Conservation (phyloP, 331 rosid species). For the Cydonia oblonga region DNA sequence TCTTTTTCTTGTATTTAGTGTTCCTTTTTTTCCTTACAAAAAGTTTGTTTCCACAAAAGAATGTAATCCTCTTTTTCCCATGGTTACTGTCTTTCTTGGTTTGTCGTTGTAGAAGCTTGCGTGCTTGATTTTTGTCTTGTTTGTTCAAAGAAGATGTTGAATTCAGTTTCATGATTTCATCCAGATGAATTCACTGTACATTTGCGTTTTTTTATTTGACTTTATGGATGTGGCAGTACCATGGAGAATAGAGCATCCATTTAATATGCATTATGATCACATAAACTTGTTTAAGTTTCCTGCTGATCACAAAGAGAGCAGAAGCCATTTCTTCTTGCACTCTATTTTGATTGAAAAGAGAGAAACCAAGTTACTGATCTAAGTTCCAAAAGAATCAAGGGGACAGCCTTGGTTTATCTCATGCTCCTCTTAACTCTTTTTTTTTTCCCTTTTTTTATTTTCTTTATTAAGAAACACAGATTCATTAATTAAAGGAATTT, state of each 20-base stretch:
- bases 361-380: neutral
- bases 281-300: neutral
- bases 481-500: neutral
- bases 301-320: neutral
- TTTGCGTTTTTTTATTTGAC: neutral
- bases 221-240: neutral
- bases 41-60: neutral
- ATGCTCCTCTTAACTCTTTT: neutral
- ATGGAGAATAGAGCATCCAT: neutral
- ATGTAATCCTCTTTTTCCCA: constrained; percentile 11
- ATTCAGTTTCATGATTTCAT: neutral
- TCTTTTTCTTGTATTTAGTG: neutral
- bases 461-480: neutral
- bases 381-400: neutral
- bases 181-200: neutral
- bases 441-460: too few species aligned
- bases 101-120: neutral
- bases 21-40: neutral
- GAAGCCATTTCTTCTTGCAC: neutral
- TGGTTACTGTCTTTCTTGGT: neutral
- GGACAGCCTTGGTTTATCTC: neutral
- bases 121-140: neutral
- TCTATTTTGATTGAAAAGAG: neutral
- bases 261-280: neutral
- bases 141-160: neutral